Conservation (phyloP, 768 basidiomycete genomes). For the Amanita subjunquillea region DNA sequence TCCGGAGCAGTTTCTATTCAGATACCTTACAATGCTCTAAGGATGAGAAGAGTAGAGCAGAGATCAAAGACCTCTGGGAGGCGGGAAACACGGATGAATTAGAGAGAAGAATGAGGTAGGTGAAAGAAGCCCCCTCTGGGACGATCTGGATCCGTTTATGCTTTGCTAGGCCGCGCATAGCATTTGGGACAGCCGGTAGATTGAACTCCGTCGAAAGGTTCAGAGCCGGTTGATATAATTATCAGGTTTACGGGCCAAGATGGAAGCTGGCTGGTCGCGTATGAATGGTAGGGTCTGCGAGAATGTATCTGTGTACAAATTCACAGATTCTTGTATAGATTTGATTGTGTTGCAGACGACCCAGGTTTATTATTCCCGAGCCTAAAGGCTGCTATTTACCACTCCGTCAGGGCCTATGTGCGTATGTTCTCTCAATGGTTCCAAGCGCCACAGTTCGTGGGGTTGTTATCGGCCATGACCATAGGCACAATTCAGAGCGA, state of each 20-base stretch:
- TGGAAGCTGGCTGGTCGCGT: conserved; percentile 86
- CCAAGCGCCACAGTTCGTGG: conserved; percentile 46
- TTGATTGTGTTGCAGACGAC: conserved; percentile 74
- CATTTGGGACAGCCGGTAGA: conserved; percentile 82
- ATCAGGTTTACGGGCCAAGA: conserved; percentile 63
- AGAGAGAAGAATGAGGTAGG: conserved; percentile 46
- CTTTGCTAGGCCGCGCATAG: conserved; percentile 51
- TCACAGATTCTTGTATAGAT: conserved; percentile 24
- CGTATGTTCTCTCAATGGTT: conserved; percentile 53
- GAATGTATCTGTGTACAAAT: neutral
- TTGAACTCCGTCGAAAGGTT: neutral
- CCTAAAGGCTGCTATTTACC: neutral
- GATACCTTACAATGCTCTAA: conserved; percentile 12
- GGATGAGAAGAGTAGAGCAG: conserved; percentile 40
- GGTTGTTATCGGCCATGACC: conserved; percentile 80
- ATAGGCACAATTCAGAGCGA: conserved; percentile 66
- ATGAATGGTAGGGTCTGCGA: conserved; percentile 56
- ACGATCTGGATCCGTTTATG: neutral
- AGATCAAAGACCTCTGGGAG: conserved; percentile 38
- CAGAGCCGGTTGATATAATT: neutral
- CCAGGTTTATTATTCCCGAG: conserved; percentile 34
- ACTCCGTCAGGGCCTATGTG: conserved; percentile 56
- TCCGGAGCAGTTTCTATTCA: neutral
- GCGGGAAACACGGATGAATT: conserved; percentile 34
- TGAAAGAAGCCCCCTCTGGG: neutral